Base-by-base conservation (phyloP, 805 yeast genomes). In the Metschnikowia chrysomelidarum region DNA sequence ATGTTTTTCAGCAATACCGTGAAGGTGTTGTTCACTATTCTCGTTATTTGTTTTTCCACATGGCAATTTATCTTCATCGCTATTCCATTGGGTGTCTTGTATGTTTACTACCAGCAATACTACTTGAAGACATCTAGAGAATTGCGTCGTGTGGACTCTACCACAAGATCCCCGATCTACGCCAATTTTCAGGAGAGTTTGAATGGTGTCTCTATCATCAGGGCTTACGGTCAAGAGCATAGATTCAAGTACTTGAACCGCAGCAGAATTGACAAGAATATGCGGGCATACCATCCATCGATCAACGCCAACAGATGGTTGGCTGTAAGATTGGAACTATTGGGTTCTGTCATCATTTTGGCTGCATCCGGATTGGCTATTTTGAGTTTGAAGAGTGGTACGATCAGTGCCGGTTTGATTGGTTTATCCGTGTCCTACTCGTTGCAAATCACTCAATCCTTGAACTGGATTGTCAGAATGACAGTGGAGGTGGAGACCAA, bases 381-480 rank as follows among this genome's bases (percentile, higher is more conserved):
- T 32, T 59, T 78, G 41, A 75, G 87, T 15, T 69, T 88, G 47
- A 73, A 66, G 35, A 67, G 74, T 12, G 95, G 96, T 10, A 59
- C 67, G 13, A 72, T 91, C 19, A 76, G 88, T 14, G 88, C 96
- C 12, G 98, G 98, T 63, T 66, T 86, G 55, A 89, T 89, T 53
- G 99, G 99, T 71, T 71, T 93, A 51, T 82, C 96, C 15, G 84
- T 93, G 50, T 83, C 95, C 30, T 94, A 93, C 62, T 91, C 98
- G 2, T 71, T 93, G 44, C 95, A 87, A 60, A 76, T 89, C 42
- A 93, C 99, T 0, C 96, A 88, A 62, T 75, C 96, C 0, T 74
- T 93, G 62, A 91, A 88, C 60, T 91, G 97, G 97, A 87, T 93
- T 62, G 98, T 93, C 19, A 77, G 99, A 65, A 91, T 89, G 98